phyloP scores from a whole-genome alignment of 176 grass and related monocot genomes.

The Saccharum spontaneum region DNA sequence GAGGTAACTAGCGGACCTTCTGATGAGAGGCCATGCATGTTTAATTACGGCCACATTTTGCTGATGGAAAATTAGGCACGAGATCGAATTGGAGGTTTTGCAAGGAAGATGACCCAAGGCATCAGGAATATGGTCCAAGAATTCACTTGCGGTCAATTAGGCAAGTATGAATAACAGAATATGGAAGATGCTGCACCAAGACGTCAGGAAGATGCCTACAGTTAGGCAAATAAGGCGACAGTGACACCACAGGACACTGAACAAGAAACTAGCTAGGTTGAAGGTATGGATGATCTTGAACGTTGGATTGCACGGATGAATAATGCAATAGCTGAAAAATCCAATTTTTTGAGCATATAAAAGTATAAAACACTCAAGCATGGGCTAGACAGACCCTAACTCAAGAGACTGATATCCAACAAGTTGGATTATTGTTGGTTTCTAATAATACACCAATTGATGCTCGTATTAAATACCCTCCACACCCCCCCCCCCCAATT shows the following conservation, averaged over 20 bases:
- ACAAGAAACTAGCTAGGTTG: not conserved
- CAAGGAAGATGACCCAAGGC: not conserved
- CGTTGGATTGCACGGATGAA: not conserved
- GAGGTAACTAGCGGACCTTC: not conserved
- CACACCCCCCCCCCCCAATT: fast-evolving
- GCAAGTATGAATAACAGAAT: no score
- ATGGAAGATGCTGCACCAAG: not conserved
- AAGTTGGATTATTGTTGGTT: not conserved
- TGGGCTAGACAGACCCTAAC: not conserved
- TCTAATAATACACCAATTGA: not conserved
- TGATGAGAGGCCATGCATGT: not conserved
- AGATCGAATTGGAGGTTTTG: not conserved
- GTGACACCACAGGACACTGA: no score
- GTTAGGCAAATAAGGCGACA: no score
- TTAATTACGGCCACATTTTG: not conserved
- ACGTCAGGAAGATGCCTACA: not conserved
- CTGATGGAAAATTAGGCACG: not conserved
- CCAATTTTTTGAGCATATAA: not conserved
- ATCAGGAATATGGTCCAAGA: not conserved
- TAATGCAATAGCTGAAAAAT: not conserved
- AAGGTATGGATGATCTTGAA: not conserved
- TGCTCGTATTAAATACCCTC: not conserved
- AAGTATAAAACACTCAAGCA: not conserved
- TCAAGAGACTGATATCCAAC: not conserved
- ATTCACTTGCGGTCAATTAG: no score